Evolutionary conservation across 352 stramenopile species (phyloP).

Genomic region (Phytophthora citrophthora): DNA sequence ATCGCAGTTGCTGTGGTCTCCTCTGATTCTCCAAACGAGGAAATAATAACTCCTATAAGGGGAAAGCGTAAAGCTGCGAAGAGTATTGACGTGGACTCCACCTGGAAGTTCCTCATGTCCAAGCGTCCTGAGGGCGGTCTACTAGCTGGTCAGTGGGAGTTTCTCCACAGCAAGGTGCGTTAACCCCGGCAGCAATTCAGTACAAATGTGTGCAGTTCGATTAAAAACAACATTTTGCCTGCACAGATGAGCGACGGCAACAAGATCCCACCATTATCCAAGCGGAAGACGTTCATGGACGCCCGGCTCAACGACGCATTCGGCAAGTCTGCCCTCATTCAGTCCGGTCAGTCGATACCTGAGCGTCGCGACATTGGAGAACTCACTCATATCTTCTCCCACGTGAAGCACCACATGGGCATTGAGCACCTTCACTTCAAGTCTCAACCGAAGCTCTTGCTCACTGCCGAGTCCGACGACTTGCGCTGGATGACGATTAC

Average conservation of each 20-base stretch:
- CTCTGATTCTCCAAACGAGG: neutral
- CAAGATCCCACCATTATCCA: slow-evolving; percentile 66
- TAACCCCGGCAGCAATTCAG: neutral
- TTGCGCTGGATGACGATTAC: slow-evolving; percentile 78
- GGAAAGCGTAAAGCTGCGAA: slow-evolving; percentile 28
- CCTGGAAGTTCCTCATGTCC: slow-evolving; percentile 83
- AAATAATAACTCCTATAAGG: neutral
- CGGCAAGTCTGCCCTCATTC: slow-evolving; percentile 22
- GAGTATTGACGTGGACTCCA: slow-evolving; percentile 20
- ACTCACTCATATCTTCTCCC: slow-evolving; percentile 90
- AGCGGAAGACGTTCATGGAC: slow-evolving; percentile 67
- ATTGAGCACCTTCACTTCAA: slow-evolving; percentile 83
- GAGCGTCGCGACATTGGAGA: slow-evolving; percentile 69
- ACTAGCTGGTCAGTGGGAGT: slow-evolving; percentile 90
- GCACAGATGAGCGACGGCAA: slow-evolving; percentile 63
- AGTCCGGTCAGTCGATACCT: slow-evolving; percentile 23
- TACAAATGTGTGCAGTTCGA: neutral
- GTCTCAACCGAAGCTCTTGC: slow-evolving; percentile 25
- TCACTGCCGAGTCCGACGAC: slow-evolving; percentile 14
- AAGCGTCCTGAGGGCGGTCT: slow-evolving; percentile 76
- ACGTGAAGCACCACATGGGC: slow-evolving; percentile 92
- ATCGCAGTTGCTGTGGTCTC: slow-evolving; percentile 81
- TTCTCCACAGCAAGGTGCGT: slow-evolving; percentile 75
- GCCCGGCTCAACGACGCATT: slow-evolving; percentile 47
- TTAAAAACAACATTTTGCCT: slow-evolving; percentile 1